phyloP scores from a whole-genome alignment of 148 eudicot species.

The Cornus florida region DNA sequence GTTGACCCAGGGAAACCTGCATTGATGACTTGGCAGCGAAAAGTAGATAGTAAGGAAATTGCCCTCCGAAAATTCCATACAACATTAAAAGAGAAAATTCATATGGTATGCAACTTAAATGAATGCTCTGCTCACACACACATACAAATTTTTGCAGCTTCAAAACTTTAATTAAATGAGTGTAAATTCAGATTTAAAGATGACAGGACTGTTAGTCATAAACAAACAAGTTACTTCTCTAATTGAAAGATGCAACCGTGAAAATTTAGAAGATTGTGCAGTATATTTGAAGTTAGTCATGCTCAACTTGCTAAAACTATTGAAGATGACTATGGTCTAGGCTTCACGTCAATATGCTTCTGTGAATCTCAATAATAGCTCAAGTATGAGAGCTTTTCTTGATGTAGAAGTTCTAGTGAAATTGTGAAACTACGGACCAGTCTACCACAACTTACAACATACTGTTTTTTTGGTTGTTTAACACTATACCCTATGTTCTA shows the following conservation, averaged over 20 bases:
- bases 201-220: background rate
- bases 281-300: background rate
- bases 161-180: background rate
- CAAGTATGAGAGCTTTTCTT: background rate
- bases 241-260: background rate
- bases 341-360: background rate
- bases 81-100: slow-evolving; percentile 48
- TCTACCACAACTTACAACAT: background rate
- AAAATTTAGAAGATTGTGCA: background rate
- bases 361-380: background rate
- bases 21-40: slow-evolving; percentile 66
- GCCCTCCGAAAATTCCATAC: slow-evolving; percentile 47
- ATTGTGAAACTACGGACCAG: too few species aligned
- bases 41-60: slow-evolving; percentile 43
- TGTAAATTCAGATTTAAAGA: background rate
- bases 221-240: background rate
- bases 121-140: background rate
- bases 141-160: background rate
- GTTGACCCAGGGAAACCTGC: slow-evolving; percentile 65
- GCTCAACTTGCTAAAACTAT: slow-evolving; percentile 6
- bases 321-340: background rate
- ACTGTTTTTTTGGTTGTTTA: background rate
- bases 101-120: slow-evolving; percentile 50
- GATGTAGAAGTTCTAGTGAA: background rate
- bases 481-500: background rate